A percentile compares a stretch with the other conserved stretches of the same genome.
Evolutionary conservation across 768 basidiomycete genomes (phyloP).

Genomic region (Kwoniella sp.): DNA sequence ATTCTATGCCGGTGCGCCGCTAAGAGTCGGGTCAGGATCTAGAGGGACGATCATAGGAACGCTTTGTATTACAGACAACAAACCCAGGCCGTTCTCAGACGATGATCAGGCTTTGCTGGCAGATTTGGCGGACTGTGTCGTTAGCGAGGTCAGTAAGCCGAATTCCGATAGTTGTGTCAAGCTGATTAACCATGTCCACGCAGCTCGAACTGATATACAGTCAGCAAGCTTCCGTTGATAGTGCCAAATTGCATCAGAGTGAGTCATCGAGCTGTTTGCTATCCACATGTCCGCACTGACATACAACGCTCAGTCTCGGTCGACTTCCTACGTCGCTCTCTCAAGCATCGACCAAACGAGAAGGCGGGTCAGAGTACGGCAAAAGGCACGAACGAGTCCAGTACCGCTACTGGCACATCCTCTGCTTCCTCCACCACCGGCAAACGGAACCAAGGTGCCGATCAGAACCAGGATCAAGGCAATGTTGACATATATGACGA

Average conservation of each 20-base stretch:
- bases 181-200: not conserved
- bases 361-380: slow-evolving; percentile 22
- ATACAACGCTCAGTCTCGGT: slow-evolving; percentile 41
- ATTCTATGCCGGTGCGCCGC: slow-evolving; percentile 50
- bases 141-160: slow-evolving; percentile 40
- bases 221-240: slow-evolving; percentile 41
- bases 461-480: slow-evolving; percentile 21
- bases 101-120: slow-evolving; percentile 29
- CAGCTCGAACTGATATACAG: slow-evolving; percentile 49
- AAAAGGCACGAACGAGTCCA: slow-evolving; percentile 2
- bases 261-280: slow-evolving; percentile 7
- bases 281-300: not conserved
- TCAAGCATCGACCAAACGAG: slow-evolving; percentile 43
- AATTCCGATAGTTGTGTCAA: not conserved
- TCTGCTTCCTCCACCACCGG: slow-evolving; percentile 18
- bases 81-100: slow-evolving; percentile 42
- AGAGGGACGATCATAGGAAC: slow-evolving; percentile 47
- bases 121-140: slow-evolving; percentile 52
- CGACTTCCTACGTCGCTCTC: slow-evolving; percentile 51
- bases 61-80: slow-evolving; percentile 48
- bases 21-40: slow-evolving; percentile 34
- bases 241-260: slow-evolving; percentile 52
- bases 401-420: not conserved
- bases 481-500: slow-evolving; percentile 49
- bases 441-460: slow-evolving; percentile 35